Percentiles rank a stretch among this genome's conserved stretches.
These are phyloP conservation scores for Fraxinus xanthoxyloides DNA, from an alignment of 305 asterid genomes.

Conservation along the genomic window DNA sequence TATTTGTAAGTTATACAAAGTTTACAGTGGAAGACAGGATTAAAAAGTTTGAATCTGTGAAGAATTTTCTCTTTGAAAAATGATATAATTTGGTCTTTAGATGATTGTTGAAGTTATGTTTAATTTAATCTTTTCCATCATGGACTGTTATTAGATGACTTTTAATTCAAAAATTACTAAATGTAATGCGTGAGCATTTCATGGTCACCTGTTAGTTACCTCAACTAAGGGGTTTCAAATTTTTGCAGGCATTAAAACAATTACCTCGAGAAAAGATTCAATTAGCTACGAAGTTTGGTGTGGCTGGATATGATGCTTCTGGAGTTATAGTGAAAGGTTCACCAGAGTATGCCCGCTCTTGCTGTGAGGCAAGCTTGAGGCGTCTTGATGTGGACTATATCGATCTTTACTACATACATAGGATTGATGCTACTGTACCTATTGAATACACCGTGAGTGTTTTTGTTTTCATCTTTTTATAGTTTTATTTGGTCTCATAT, in stretches of 20 bases:
- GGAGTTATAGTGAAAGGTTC: slow-evolving; percentile 43
- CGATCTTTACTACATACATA: slow-evolving; percentile 52
- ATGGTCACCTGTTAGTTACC: neutral
- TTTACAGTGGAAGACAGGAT: neutral
- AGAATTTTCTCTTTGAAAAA: neutral
- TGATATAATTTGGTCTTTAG: neutral
- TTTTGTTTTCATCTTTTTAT: neutral
- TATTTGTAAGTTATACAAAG: neutral
- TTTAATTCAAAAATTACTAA: neutral
- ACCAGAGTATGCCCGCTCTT: slow-evolving; percentile 50
- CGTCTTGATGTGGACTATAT: slow-evolving; percentile 54
- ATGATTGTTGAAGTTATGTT: neutral
- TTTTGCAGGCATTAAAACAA: slow-evolving; percentile 50
- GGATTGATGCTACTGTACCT: slow-evolving; percentile 51
- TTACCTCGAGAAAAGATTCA: slow-evolving; percentile 51
- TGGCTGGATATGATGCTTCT: slow-evolving; percentile 24
- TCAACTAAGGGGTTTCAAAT: neutral
- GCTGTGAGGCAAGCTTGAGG: slow-evolving; percentile 51
- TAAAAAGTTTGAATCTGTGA: neutral
- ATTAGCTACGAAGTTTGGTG: slow-evolving; percentile 56
- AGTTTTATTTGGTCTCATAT: neutral
- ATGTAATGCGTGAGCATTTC: neutral
- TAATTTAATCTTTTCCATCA: neutral
- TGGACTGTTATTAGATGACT: neutral
- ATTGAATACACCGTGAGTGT: slow-evolving; percentile 50